Evolutionary conservation across 2,329 filamentous ascomycete species (phyloP), one percentile per base, ranked within the genome.

Genomic region (Trichoderma afroharzianum): DNA sequence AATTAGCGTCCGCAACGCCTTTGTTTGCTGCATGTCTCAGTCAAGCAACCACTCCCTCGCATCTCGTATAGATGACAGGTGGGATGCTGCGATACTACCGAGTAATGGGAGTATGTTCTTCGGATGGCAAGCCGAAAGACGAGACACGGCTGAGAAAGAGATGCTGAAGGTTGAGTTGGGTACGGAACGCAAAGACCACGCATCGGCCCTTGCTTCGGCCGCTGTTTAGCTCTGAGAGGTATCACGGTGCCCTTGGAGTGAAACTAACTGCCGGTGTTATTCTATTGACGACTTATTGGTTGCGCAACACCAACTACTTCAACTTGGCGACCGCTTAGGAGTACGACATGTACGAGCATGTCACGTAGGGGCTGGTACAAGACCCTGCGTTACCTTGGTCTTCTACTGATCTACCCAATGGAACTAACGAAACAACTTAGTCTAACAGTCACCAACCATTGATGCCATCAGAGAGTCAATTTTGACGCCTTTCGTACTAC

Each of bases 11-110:
- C 24, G n/a, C 14, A 8, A 30, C 66, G n/a, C 9, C 47, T 32
- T 28, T 61, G 57, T 69, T 68, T 6, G 57, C 66, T 69, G 57
- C 66, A 62, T 33, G 55, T 69, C 57, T 62, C 57, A 62, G 26
- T 62, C n/a, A 50, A 33, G 21, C 66, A 33, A 50, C 30, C 21
- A 28, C 50, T 67, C 63, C 50, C n/a, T 33, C 26, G n/a, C 18
- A 36, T 47, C 64, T 68, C 64, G 66, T 69, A 61, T 69, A 30
- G 66, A 24, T 14, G n/a, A 21, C 57, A 24, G 26, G 66, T 12
- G 26, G 21, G 39, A 47, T 61, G 55, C 8, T 33, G 39, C 33
- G 57, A 32, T 62, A 33, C 28, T 12, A 36, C 43, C 9, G 43
- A 24, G 18, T 28, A 33, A 43, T 43, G 39, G 5, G 14, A 59